A percentile compares a stretch with the other conserved stretches of the same genome.
These are phyloP conservation scores for Eurotiales sp. DNA, from an alignment of 2,329 filamentous ascomycete species.

Conservation along the genomic window DNA sequence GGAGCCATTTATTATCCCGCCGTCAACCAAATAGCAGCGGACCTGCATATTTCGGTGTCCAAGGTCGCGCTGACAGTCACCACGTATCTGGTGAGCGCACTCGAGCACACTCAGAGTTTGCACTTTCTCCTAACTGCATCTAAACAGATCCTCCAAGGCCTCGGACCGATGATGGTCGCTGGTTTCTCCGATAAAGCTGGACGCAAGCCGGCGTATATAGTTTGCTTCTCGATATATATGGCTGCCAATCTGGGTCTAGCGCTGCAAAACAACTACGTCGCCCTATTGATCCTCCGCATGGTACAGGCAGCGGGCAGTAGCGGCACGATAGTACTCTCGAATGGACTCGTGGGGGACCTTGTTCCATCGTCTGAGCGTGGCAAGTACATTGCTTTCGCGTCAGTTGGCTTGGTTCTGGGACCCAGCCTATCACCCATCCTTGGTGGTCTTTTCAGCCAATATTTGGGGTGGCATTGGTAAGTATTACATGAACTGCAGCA, in stretches of 20 bases:
- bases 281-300: slow-evolving; percentile 33
- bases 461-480: slow-evolving; percentile 63
- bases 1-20: slow-evolving; percentile 45
- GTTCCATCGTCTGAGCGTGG: slow-evolving; percentile 65
- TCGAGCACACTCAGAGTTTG: too few relatives aligned
- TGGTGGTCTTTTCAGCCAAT: slow-evolving; percentile 63
- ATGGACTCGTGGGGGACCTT: slow-evolving; percentile 69
- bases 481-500: too few relatives aligned
- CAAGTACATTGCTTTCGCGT: slow-evolving; percentile 64
- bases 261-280: slow-evolving; percentile 29
- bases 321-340: slow-evolving; percentile 65
- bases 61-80: slow-evolving; percentile 45
- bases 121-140: too few relatives aligned
- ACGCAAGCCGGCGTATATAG: slow-evolving; percentile 49
- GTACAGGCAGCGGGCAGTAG: slow-evolving; percentile 53
- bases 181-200: slow-evolving; percentile 50
- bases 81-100: slow-evolving; percentile 32
- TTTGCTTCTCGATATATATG: slow-evolving; percentile 47
- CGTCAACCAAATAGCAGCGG: slow-evolving; percentile 36
- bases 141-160: slow-evolving; percentile 50
- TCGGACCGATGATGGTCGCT: slow-evolving; percentile 50
- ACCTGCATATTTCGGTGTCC: slow-evolving; percentile 35
- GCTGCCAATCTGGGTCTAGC: slow-evolving; percentile 37
- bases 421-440: slow-evolving; percentile 44
- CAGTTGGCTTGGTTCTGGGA: slow-evolving; percentile 39